These are phyloP conservation scores for Metarhizium rileyi DNA, from an alignment of 2,329 filamentous ascomycete genomes.

Conservation along the genomic window DNA sequence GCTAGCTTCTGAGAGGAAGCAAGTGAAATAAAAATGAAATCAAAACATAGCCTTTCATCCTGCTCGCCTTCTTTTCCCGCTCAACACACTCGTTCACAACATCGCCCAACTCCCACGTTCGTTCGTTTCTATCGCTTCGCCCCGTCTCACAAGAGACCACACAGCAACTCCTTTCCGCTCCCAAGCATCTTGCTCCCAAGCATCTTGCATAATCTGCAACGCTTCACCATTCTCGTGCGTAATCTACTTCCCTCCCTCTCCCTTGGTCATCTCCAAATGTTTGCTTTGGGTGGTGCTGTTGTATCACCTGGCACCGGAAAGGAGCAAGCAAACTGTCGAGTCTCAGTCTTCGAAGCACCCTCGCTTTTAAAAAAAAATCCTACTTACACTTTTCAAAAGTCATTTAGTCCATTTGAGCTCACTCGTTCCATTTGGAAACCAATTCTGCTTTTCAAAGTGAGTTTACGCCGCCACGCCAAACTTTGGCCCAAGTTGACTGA, in stretches of 20 bases:
- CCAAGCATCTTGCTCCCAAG: neutral
- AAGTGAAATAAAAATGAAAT: neutral
- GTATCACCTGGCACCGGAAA: neutral
- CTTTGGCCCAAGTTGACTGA: neutral
- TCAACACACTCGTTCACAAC: neutral
- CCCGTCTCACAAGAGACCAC: neutral
- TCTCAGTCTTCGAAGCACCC: neutral
- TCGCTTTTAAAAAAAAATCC: neutral
- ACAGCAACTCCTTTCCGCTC: neutral
- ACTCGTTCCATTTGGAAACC: neutral
- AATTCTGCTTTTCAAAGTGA: neutral
- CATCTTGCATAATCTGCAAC: neutral
- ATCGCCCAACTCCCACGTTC: constrained; percentile 2
- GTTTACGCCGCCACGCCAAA: constrained; percentile 10
- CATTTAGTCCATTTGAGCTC: neutral
- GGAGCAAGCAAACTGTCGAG: neutral
- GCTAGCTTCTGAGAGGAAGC: no score
- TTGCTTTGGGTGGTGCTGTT: neutral
- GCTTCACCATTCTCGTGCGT: neutral
- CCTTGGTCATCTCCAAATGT: neutral
- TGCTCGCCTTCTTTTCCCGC: neutral
- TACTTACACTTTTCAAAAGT: neutral
- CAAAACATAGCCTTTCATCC: neutral
- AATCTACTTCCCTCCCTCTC: neutral
- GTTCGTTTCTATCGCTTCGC: constrained; percentile 2